phyloP scores from a whole-genome alignment of 2,329 filamentous ascomycete species.

The Cordyceps tenuipes region DNA sequence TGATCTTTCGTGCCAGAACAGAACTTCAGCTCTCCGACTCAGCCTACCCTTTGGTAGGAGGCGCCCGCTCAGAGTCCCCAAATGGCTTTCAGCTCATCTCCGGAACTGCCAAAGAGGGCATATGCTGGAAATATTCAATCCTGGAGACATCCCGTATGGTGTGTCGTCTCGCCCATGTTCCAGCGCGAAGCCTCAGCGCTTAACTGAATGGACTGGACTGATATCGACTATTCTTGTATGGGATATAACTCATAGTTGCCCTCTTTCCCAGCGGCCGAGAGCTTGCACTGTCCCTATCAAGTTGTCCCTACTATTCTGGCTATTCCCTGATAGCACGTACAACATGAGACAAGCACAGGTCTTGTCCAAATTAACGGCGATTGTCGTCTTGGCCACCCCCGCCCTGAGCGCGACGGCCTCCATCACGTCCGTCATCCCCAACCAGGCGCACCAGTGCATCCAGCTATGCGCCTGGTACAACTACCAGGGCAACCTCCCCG shows the following conservation, averaged over 20 bases:
- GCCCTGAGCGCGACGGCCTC: neutral
- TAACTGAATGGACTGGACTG: neutral
- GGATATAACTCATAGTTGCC: neutral
- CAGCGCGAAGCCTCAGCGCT: neutral
- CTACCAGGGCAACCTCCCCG: slow-evolving; percentile 15
- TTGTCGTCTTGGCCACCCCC: neutral
- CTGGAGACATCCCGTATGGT: neutral
- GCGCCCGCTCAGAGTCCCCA: neutral
- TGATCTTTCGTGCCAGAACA: neutral
- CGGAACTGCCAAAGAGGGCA: neutral
- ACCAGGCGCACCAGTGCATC: slow-evolving; percentile 1
- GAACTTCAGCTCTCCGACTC: no score
- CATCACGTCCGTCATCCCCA: slow-evolving; percentile 1
- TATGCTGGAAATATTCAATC: neutral
- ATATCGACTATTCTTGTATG: neutral
- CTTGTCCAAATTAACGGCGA: neutral
- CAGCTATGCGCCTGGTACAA: neutral
- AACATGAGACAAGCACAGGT: neutral
- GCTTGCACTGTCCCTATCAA: neutral
- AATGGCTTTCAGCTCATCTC: neutral
- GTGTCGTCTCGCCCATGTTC: neutral
- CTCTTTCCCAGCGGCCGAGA: neutral
- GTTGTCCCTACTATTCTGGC: neutral
- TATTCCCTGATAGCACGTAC: neutral
- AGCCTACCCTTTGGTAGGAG: neutral